Percentiles rank a stretch among this genome's conserved stretches.
phyloP scores from a whole-genome alignment of 257 asterid genomes.

The Fraxinus pennsylvanica region DNA sequence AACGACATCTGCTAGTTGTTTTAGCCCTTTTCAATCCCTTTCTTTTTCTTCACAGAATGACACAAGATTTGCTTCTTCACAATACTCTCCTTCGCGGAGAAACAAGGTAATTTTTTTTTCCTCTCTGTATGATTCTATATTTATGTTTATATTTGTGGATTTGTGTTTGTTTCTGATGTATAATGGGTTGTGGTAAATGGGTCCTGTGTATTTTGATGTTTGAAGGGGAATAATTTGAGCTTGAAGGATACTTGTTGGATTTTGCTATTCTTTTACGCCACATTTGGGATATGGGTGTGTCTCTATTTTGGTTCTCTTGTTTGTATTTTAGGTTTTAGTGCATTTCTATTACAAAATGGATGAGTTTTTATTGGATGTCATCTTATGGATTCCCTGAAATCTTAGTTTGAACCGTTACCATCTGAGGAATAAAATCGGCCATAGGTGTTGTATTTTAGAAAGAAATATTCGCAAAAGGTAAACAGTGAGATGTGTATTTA shows the following conservation, averaged over 20 bases:
- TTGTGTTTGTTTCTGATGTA: background rate
- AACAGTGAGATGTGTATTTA: background rate
- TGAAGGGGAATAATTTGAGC: conserved; percentile 21
- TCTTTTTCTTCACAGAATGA: conserved; percentile 25
- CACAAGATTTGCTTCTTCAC: conserved; percentile 34
- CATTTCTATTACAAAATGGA: background rate
- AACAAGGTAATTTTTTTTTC: conserved; percentile 29
- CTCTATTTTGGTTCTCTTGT: conserved; percentile 13
- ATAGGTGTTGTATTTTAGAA: background rate
- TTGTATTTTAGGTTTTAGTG: background rate
- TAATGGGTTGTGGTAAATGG: conserved; percentile 22
- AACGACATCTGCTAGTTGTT: conserved; percentile 23
- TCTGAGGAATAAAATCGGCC: background rate
- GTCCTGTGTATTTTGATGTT: conserved; percentile 17
- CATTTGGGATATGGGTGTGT: background rate
- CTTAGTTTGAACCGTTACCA: background rate
- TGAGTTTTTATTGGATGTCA: too few species aligned
- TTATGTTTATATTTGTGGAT: background rate
- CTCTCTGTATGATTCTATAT: background rate
- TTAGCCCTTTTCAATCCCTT: conserved; percentile 30
- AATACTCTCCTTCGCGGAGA: conserved; percentile 25
- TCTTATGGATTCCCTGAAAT: background rate
- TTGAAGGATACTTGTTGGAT: conserved; percentile 8
- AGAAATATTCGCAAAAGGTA: background rate
- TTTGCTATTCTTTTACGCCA: background rate